Percentiles rank a stretch among this genome's conserved stretches.
Conservation (phyloP, 1,284 basidiomycete genomes). For the Butyriboletus appendiculatus region DNA sequence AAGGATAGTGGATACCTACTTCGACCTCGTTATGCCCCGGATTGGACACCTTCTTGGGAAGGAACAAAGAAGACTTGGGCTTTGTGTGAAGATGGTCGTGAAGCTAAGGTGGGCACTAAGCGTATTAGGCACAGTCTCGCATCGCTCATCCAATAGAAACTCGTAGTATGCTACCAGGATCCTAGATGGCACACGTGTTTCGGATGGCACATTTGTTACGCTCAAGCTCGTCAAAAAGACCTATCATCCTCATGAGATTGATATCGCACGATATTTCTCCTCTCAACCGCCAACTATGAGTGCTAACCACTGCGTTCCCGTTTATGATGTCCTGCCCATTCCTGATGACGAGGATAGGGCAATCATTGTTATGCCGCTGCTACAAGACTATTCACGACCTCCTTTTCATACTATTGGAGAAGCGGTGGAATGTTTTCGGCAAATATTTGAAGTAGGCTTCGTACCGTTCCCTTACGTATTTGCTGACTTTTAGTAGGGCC, state of each 20-base stretch:
- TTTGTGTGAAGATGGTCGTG: constrained; percentile 29
- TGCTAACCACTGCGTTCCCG: constrained; percentile 38
- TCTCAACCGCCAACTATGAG: constrained; percentile 11
- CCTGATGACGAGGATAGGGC: constrained; percentile 12
- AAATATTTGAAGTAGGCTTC: constrained; percentile 39
- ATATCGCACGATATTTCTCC: constrained; percentile 27
- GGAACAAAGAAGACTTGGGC: constrained; percentile 9
- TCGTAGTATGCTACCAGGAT: constrained; percentile 11
- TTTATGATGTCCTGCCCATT: constrained; percentile 30
- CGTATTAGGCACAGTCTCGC: not conserved
- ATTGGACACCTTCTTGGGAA: constrained; percentile 39
- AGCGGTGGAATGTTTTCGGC: constrained; percentile 34
- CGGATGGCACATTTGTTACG: constrained; percentile 30
- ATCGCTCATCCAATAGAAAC: not conserved
- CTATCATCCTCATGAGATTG: constrained; percentile 25
- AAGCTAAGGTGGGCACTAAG: not conserved
- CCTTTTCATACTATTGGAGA: constrained; percentile 37
- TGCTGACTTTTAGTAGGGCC: constrained; percentile 12
- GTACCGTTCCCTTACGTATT: rapidly evolving
- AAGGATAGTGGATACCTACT: constrained; percentile 37
- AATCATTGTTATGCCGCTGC: constrained; percentile 36
- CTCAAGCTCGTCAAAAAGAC: constrained; percentile 33
- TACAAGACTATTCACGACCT: constrained; percentile 23
- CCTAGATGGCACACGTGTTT: constrained; percentile 36
- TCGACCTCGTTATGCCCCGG: constrained; percentile 37